Conservation (phyloP, 2,329 filamentous ascomycete genomes). For the Geosmithia flava region DNA sequence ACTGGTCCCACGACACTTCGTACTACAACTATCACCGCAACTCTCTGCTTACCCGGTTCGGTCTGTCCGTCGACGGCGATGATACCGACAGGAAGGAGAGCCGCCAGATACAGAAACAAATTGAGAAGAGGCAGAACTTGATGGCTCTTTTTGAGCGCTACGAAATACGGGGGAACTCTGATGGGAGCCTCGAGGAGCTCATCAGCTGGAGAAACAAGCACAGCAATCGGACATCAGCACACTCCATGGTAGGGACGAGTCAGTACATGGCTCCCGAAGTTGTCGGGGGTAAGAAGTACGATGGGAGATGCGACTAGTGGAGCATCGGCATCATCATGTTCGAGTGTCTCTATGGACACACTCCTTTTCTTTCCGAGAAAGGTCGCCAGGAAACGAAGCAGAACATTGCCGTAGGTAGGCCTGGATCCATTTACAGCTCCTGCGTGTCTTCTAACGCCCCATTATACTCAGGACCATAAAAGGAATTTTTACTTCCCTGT, state of each 20-base stretch:
- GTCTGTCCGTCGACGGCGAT: slow-evolving; percentile 64
- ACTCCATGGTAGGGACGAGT: slow-evolving; percentile 85
- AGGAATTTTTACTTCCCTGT: slow-evolving; percentile 59
- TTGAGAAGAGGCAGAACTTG: slow-evolving; percentile 17
- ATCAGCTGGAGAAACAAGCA: slow-evolving; percentile 58
- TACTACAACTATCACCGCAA: slow-evolving; percentile 82
- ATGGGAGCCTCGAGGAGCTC: slow-evolving; percentile 26
- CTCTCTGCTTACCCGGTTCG: slow-evolving; percentile 62
- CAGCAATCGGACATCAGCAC: slow-evolving; percentile 60
- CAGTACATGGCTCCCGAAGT: slow-evolving; percentile 99
- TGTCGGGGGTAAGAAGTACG: slow-evolving; percentile 68
- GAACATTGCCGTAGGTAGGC: slow-evolving; percentile 58
- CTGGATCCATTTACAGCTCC: no score
- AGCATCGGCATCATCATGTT: slow-evolving; percentile 90
- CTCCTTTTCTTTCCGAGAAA: slow-evolving; percentile 76
- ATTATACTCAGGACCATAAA: slow-evolving; percentile 47
- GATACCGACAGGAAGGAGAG: slow-evolving; percentile 50
- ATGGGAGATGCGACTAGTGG: slow-evolving; percentile 94
- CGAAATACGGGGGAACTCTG: slow-evolving; percentile 14
- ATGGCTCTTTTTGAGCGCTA: slow-evolving; percentile 18
- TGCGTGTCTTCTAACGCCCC: no score
- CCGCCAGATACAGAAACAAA: slow-evolving; percentile 20
- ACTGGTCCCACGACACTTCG: slow-evolving; percentile 82
- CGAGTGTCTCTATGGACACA: slow-evolving; percentile 87
- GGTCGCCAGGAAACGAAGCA: slow-evolving; percentile 70